phyloP scores from a whole-genome alignment of 1,139 yeast species.

The Geotrichum siamense region DNA sequence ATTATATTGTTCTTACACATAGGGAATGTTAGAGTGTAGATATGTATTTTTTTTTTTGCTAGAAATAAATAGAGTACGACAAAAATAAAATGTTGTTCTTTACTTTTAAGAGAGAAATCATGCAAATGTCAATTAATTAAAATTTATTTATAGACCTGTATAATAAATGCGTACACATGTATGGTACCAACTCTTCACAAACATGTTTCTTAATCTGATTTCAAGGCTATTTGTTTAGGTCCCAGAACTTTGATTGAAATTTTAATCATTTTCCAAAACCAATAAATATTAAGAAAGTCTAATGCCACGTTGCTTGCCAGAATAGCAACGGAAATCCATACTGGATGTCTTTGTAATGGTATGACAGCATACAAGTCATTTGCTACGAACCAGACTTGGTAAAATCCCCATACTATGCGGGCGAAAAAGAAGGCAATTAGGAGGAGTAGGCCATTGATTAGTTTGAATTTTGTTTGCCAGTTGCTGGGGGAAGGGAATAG shows the following conservation, averaged over 20 bases:
- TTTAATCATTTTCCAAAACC: conserved; percentile 71
- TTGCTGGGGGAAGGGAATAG: conserved; percentile 56
- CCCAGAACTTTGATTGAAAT: conserved; percentile 48
- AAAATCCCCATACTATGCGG: conserved; percentile 84
- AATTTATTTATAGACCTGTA: too few relatives aligned
- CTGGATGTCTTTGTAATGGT: conserved; percentile 36
- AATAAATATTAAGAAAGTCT: conserved; percentile 53
- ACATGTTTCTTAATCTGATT: too few relatives aligned
- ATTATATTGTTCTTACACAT: too few relatives aligned
- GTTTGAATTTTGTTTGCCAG: neutral
- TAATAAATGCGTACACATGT: too few relatives aligned
- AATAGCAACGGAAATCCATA: conserved; percentile 44
- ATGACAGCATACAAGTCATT: conserved; percentile 22
- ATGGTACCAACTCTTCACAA: too few relatives aligned
- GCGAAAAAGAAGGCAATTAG: conserved; percentile 65
- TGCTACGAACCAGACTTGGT: conserved; percentile 49
- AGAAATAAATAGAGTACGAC: too few relatives aligned
- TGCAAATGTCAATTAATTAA: too few relatives aligned
- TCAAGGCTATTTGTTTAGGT: too few relatives aligned
- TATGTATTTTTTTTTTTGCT: too few relatives aligned
- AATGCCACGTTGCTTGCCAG: conserved; percentile 57
- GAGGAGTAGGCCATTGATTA: conserved; percentile 60
- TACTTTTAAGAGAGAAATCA: too few relatives aligned
- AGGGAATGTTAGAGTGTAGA: too few relatives aligned
- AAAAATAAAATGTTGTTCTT: too few relatives aligned